Percentiles rank a stretch among this genome's conserved stretches.
These are phyloP conservation scores for Ophiostoma himal-ulmi DNA, from an alignment of 2,329 filamentous ascomycete species.

Conservation along the genomic window DNA sequence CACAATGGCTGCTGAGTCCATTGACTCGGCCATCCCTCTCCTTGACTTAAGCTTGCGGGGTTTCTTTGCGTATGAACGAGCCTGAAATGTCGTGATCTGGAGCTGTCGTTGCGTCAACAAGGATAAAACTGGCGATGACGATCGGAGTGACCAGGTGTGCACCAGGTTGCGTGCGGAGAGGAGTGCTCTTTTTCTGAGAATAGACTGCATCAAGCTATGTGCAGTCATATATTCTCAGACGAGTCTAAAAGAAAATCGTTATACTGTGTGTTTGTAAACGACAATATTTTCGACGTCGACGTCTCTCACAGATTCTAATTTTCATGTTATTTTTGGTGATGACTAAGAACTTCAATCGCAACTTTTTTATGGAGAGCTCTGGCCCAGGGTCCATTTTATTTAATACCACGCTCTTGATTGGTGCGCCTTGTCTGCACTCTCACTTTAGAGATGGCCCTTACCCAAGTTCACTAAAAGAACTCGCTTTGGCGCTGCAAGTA, in stretches of 20 bases:
- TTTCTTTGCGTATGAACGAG: background rate
- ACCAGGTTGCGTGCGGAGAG: constrained; percentile 1
- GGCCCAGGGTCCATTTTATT: background rate
- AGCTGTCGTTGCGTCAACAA: constrained; percentile 12
- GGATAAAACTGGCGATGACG: background rate
- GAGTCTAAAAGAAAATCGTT: background rate
- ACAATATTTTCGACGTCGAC: background rate
- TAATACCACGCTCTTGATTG: background rate
- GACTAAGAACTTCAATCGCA: background rate
- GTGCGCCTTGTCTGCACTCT: background rate
- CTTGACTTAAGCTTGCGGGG: background rate
- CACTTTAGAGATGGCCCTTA: background rate
- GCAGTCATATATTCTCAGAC: background rate
- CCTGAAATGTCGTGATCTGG: constrained; percentile 16
- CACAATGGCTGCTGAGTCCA: background rate
- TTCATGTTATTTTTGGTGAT: background rate
- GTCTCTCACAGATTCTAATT: background rate
- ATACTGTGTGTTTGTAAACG: background rate
- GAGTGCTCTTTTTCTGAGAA: constrained; percentile 9
- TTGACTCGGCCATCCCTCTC: background rate
- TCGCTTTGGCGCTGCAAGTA: background rate
- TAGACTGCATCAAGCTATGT: constrained; percentile 4
- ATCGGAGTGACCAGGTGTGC: background rate
- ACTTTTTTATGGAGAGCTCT: constrained; percentile 5
- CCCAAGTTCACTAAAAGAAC: background rate